Evolutionary conservation across 805 yeast genomes (phyloP), one percentile per base, ranked within the genome.

Genomic region (Kluyveromyces wickerhamii): DNA sequence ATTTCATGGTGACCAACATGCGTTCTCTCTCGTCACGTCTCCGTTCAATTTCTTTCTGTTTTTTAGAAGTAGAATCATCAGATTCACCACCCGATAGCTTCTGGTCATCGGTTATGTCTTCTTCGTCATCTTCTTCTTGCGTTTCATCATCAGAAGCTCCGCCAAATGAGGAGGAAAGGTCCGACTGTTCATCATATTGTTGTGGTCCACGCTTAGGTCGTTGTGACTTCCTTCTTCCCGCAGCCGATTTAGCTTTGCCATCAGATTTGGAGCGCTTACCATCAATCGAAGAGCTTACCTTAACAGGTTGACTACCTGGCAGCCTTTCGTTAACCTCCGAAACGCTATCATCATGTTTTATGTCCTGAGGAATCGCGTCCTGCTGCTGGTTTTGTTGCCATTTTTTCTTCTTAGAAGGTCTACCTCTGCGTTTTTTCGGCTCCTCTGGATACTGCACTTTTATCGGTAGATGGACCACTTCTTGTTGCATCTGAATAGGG

Each of bases 1-100:
- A 57, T 38, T 57, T 57, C 51, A 57, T 46, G 27, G 47, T 50
- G 5, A 53, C 59, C n/a, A 57, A 40, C 62, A 57, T 57, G 28
- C 46, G 50, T 22, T 57, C 62, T 19, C 57, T 41, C 2, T 51
- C 43, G 33, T 57, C 59, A 21, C 62, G 43, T 35, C 55, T 41
- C 33, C 47, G 51, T 20, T 57, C 60, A 20, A 57, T 37, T 35
- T 55, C 54, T 27, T 41, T 44, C 30, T 54, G 58, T 35, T 51
- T 49, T 25, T 41, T 43, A 17, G 38, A 41, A 9, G 34, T 18
- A 9, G 36, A 33, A 14, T 22, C 32, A 14, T 18, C 30, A 5
- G 29, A 36, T 2, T 40, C 19, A 12, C 25, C 22, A 7, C 28
- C 34, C n/a, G 35, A 32, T 14, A 27, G 26, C 14, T 30, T 30